Percentiles rank a stretch among this genome's conserved stretches.
phyloP scores from a whole-genome alignment of 2,329 filamentous ascomycete genomes.

The Verticillium albo-atrum region DNA sequence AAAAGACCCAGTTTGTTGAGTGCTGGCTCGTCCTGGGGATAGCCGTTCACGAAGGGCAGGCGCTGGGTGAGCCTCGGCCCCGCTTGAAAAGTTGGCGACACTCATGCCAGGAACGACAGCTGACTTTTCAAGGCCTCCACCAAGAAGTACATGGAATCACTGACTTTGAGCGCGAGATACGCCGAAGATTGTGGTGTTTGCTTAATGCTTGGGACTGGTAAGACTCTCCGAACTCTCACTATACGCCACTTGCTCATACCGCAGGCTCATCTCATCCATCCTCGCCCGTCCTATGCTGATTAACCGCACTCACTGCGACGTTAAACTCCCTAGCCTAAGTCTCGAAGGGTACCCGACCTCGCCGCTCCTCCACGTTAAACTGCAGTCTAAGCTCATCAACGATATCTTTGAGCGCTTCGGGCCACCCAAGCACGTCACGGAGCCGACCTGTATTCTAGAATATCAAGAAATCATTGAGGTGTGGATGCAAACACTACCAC shows the following conservation, averaged over 20 bases:
- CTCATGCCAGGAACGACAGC: constrained; percentile 10
- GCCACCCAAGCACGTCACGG: constrained; percentile 20
- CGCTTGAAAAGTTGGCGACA: not conserved
- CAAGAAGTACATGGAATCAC: constrained; percentile 22
- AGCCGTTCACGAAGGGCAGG: constrained; percentile 30
- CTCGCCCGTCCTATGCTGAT: constrained; percentile 28
- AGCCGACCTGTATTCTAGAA: constrained; percentile 22
- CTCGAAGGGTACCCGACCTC: constrained; percentile 25
- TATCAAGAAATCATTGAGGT: constrained; percentile 29
- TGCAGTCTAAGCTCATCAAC: constrained; percentile 27
- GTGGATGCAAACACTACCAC: constrained; percentile 38
- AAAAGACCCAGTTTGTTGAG: constrained; percentile 29
- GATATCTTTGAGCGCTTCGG: constrained; percentile 25
- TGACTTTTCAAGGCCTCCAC: constrained; percentile 20
- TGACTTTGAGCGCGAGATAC: constrained; percentile 30
- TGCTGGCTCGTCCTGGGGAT: constrained; percentile 30
- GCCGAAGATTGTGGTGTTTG: constrained; percentile 30
- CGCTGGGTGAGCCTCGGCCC: constrained; percentile 21
- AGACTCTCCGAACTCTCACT: not conserved
- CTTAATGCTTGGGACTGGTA: constrained; percentile 34
- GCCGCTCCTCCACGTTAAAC: constrained; percentile 27
- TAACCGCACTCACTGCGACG: constrained; percentile 25
- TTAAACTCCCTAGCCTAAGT: constrained; percentile 24
- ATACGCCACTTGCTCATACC: not conserved
- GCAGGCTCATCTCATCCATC: constrained; percentile 30